Conservation (phyloP, 2,329 filamentous ascomycete species). For the Aspergillus sp. region DNA sequence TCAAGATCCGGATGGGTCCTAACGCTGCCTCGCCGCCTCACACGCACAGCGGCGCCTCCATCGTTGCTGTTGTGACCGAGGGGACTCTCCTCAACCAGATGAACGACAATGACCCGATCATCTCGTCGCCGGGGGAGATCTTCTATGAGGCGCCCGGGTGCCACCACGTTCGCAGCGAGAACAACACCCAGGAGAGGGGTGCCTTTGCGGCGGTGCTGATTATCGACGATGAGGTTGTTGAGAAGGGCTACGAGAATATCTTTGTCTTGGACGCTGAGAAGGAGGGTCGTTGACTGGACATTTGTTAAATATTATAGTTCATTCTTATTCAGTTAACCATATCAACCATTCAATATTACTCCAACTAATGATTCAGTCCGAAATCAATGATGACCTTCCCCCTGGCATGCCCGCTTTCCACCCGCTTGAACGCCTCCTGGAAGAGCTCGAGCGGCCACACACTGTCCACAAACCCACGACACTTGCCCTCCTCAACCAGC, state of each 20-base stretch:
- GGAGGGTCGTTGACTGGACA: background rate
- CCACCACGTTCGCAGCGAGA: slow-evolving; percentile 8
- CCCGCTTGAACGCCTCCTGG: slow-evolving; percentile 39
- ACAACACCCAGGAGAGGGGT: background rate
- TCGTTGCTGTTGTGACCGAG: slow-evolving; percentile 1
- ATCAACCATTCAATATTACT: too few relatives aligned
- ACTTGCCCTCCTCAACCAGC: slow-evolving; percentile 40
- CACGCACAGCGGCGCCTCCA: slow-evolving; percentile 8
- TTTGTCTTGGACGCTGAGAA: slow-evolving; percentile 10
- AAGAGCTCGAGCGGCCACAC: slow-evolving; percentile 44
- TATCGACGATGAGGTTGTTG: slow-evolving; percentile 11
- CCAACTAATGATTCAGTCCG: slow-evolving; percentile 4
- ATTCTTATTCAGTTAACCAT: too few relatives aligned
- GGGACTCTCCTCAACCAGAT: slow-evolving; percentile 11
- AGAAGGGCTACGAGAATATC: slow-evolving; percentile 6
- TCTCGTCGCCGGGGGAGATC: background rate
- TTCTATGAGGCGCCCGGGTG: slow-evolving; percentile 10
- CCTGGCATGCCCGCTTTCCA: slow-evolving; percentile 41
- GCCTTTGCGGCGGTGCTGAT: slow-evolving; percentile 7
- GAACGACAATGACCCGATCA: slow-evolving; percentile 1
- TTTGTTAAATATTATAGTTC: too few relatives aligned
- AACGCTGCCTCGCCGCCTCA: slow-evolving; percentile 2
- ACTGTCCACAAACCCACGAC: slow-evolving; percentile 41
- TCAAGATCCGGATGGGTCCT: background rate
- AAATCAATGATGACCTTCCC: slow-evolving; percentile 46